Evolutionary conservation across 352 stramenopile genomes (phyloP).

Genomic region (Phytophthora pini): DNA sequence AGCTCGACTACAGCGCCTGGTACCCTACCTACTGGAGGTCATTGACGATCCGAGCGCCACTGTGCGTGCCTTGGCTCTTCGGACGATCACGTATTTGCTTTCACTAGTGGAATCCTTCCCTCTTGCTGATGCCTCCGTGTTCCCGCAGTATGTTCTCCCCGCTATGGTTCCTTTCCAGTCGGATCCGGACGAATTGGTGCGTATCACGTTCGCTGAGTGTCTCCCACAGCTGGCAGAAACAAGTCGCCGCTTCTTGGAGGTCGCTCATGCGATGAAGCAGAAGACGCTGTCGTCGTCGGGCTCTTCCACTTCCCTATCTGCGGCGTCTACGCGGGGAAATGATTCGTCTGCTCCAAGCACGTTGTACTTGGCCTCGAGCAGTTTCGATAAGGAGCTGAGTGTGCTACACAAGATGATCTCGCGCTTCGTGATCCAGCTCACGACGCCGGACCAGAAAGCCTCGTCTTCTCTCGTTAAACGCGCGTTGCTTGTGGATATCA

Average conservation of each 20-base stretch:
- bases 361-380: constrained; percentile 77
- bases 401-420: constrained; percentile 94
- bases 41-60: constrained; percentile 92
- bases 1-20: constrained; percentile 93
- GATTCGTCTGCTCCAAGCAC: constrained; percentile 35
- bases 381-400: constrained; percentile 94
- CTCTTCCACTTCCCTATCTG: constrained; percentile 47
- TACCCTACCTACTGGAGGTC: constrained; percentile 94
- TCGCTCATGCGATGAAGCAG: constrained; percentile 90
- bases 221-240: constrained; percentile 93
- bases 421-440: constrained; percentile 94
- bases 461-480: constrained; percentile 95
- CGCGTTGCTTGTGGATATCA: constrained; percentile 94
- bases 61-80: constrained; percentile 91
- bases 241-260: constrained; percentile 94
- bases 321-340: constrained; percentile 43
- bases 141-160: constrained; percentile 97
- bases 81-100: constrained; percentile 91
- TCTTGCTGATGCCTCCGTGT: constrained; percentile 95
- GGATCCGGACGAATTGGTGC: constrained; percentile 93
- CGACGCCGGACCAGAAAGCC: constrained; percentile 87
- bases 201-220: constrained; percentile 95
- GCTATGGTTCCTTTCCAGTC: constrained; percentile 89
- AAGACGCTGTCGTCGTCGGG: constrained; percentile 53
- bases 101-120: constrained; percentile 92